Evolutionary conservation across 352 stramenopile genomes (phyloP), one percentile per base, ranked within the genome.

Genomic region (Ophiocytium majus): DNA sequence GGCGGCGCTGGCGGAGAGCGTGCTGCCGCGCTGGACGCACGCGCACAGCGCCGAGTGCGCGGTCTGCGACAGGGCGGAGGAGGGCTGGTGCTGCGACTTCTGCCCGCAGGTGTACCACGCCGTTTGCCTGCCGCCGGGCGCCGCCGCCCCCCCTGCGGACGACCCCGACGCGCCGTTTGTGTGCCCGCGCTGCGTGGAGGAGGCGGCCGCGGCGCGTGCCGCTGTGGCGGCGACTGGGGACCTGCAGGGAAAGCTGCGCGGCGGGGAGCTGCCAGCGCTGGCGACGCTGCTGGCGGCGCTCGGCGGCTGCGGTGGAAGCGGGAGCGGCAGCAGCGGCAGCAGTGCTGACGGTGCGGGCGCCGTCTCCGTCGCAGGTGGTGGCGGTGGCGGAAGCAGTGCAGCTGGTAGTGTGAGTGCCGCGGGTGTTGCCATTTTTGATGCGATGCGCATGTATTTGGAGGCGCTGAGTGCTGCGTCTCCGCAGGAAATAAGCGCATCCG

Each of bases 1-100:
- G 14, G 43, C 43, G 43, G 43, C 14, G 43, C 14, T 5, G 5
- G 43, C 14, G 43, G 43, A 57, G 43, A 14, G 14, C 5, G 43
- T 57, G 43, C 43, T 57, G 43, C 43, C 43, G 43, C 43, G 43
- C 5, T 57, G 43, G 43, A 5, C 5, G 43, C 43, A 14, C 5
- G 43, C 5, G 43, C 43, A 57, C 43, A 5, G 43, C 43, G 5
- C 5, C 43, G 32, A 85, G 36, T 86, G 82, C 57, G 36, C 78
- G 74, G 43, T 23, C 43, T 89, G 85, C 78, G 86, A 75, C 64
- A 82, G 85, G 71, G 82, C 74, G 14, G 85, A 82, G 32, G 32
- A 86, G 17, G 63, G 86, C 19, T 19, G 86, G 23, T 64, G 66
- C 50, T 88, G 85, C 64, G 82, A 85, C 63, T 76, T 83, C 50